These are phyloP conservation scores for Botryosphaeria dothidea DNA, from an alignment of 2,329 filamentous ascomycete genomes.

Conservation along the genomic window DNA sequence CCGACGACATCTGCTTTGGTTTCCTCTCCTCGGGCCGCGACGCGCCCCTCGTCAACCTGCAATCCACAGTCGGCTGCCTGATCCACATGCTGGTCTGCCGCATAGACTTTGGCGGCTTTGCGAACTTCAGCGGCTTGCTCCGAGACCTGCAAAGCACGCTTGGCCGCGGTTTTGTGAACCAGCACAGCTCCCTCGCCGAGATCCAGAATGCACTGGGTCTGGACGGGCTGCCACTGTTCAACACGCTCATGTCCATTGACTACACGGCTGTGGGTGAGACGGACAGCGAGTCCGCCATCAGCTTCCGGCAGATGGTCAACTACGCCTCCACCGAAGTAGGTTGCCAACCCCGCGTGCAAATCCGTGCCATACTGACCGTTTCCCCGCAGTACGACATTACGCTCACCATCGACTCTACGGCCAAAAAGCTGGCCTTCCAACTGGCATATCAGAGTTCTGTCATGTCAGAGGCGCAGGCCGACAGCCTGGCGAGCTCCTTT, in stretches of 20 bases:
- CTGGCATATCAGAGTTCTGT: neutral
- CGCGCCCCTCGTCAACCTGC: conserved; percentile 46
- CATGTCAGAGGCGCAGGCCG: neutral
- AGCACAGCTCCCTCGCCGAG: conserved; percentile 43
- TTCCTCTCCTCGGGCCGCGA: conserved; percentile 44
- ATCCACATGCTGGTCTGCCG: neutral
- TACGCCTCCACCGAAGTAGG: neutral
- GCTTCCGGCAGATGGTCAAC: neutral
- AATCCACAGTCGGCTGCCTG: neutral
- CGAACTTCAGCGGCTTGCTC: conserved; percentile 37
- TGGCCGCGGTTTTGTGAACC: conserved; percentile 32
- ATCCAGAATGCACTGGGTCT: conserved; percentile 48
- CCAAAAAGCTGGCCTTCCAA: neutral
- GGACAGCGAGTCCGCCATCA: neutral
- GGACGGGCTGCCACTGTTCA: conserved; percentile 44
- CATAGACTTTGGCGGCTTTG: conserved; percentile 42
- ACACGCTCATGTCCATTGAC: conserved; percentile 45
- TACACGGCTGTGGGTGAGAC: conserved; percentile 20
- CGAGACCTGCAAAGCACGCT: conserved; percentile 25
- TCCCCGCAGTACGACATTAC: conserved; percentile 24
- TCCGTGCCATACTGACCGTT: neutral
- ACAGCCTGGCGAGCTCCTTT: neutral
- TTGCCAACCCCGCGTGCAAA: neutral
- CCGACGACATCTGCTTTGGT: conserved; percentile 42
- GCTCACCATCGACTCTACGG: neutral